Base-by-base conservation (phyloP, 163 green algal genomes). In the Chloromonas sp. region DNA sequence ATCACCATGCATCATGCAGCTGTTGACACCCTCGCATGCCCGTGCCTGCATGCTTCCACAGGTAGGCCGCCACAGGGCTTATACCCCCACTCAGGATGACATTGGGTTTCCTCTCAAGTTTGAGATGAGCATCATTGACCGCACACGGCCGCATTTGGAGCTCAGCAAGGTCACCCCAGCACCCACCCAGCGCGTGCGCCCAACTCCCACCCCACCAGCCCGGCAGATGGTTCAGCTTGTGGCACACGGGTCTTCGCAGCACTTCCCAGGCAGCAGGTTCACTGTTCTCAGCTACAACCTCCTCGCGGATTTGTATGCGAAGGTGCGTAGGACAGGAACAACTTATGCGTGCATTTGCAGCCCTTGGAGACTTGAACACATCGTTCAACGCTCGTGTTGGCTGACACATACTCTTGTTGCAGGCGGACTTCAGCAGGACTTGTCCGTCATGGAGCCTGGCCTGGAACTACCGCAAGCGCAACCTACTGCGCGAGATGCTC, bases 281-380 rank as follows among this genome's bases (percentile, higher is more conserved):
- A 99, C 95, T 5, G 88, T 98, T 84, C 91, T 99, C 62, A 96
- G 92, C 2, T 99, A 99, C 93, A 99, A 99, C 92, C 91, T 99
- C 80, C 92, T 99, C 77, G 96, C 97, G 1, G 97, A 99, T 88
- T 89, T 99, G 81, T 99, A 99, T 86, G 95, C 97, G 36, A 98
- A 94, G 87, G 93, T 96, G 78, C n/a, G 90, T 14, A 57, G 60
- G 36, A 36, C 36, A 36, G 36, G 36, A 36, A 36, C 36, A 36
- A 36, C 36, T 36, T 36, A 36, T 36, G 36, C 36, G 36, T 36
- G 36, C 36, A 36, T 36, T 36, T 36, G 36, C 36, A 36, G 36
- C 36, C 36, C 36, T 36, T 36, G 36, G 36, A 36, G 36, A 36
- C 36, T 36, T 36, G 36, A 36, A 36, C 36, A 36, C 36, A 36